phyloP scores from a whole-genome alignment of 768 basidiomycete species.

The Tylopilus felleus region DNA sequence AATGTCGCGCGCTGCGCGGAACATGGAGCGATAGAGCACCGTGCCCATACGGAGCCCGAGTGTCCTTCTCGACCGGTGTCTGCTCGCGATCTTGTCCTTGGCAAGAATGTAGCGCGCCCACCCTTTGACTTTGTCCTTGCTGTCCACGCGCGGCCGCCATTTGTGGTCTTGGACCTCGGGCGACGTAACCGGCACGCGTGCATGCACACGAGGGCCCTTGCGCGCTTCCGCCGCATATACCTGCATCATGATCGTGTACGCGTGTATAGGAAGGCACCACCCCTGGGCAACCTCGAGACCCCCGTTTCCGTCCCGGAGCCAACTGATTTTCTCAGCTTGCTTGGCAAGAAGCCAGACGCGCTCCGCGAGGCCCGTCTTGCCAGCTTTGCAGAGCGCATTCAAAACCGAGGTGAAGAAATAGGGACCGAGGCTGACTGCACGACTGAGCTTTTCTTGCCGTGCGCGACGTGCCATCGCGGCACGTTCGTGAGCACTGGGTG shows the following conservation, averaged over 20 bases:
- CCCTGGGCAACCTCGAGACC: slow-evolving; percentile 33
- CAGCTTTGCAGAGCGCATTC: slow-evolving; percentile 56
- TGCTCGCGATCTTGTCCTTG: slow-evolving; percentile 17
- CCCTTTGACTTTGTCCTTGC: slow-evolving; percentile 30
- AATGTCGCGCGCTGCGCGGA: slow-evolving; percentile 29
- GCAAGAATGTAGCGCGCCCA: slow-evolving; percentile 34
- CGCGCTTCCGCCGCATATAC: slow-evolving; percentile 50
- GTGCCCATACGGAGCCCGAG: slow-evolving; percentile 30
- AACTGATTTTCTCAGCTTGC: slow-evolving; percentile 56
- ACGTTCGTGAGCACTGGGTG: slow-evolving; percentile 26
- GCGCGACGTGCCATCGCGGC: slow-evolving; percentile 22
- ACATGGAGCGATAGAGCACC: slow-evolving; percentile 38
- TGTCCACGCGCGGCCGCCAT: slow-evolving; percentile 17
- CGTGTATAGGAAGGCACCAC: slow-evolving; percentile 64
- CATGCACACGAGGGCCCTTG: slow-evolving; percentile 19
- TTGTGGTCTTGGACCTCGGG: slow-evolving; percentile 4
- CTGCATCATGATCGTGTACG: slow-evolving; percentile 72
- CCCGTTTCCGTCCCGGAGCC: slow-evolving; percentile 27
- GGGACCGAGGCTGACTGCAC: slow-evolving; percentile 54
- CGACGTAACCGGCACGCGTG: slow-evolving; percentile 2
- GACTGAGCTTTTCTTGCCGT: slow-evolving; percentile 34
- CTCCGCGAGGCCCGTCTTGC: slow-evolving; percentile 53
- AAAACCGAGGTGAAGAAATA: slow-evolving; percentile 56
- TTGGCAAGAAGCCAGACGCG: slow-evolving; percentile 63
- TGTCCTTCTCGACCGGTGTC: slow-evolving; percentile 24